Conservation (phyloP, 805 yeast genomes). For the Saccharomycopsis schoenii region DNA sequence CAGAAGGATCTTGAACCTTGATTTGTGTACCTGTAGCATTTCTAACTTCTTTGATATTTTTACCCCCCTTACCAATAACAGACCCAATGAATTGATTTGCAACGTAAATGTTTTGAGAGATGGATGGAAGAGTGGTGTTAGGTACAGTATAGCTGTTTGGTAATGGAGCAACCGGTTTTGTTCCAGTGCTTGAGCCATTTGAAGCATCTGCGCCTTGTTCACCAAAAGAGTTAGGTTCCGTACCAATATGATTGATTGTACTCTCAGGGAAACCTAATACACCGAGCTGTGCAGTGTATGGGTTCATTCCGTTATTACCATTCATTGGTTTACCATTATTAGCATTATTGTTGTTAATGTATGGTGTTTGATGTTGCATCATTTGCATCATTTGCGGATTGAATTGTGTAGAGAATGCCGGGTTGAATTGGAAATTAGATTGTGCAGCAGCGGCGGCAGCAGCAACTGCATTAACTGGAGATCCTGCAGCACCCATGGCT, state of each 20-base stretch:
- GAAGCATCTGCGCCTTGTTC: conserved; percentile 9
- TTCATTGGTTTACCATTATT: background rate
- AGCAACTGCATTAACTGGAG: background rate
- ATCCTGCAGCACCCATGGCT: conserved; percentile 4
- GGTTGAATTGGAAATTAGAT: conserved; percentile 11
- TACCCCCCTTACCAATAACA: conserved; percentile 80
- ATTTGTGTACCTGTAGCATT: conserved; percentile 69
- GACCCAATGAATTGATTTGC: conserved; percentile 75
- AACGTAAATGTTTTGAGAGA: conserved; percentile 61
- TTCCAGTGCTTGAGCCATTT: background rate
- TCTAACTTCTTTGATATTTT: conserved; percentile 68
- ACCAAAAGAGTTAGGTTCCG: conserved; percentile 5
- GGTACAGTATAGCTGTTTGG: conserved; percentile 9
- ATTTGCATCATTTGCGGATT: conserved; percentile 16
- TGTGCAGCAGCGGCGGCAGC: conserved; percentile 1
- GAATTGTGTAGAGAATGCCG: conserved; percentile 5
- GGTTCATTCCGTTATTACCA: conserved; percentile 9
- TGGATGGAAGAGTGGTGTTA: conserved; percentile 19
- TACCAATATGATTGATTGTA: conserved; percentile 1
- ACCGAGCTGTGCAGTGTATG: conserved; percentile 1
- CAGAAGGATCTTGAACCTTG: conserved; percentile 50
- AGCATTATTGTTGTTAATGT: conserved; percentile 2
- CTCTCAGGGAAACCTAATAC: background rate
- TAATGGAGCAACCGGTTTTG: conserved; percentile 13
- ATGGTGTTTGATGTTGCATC: conserved; percentile 8